These are phyloP conservation scores for Chaetomium sp. DNA, from an alignment of 2,329 filamentous ascomycete species.

Conservation along the genomic window DNA sequence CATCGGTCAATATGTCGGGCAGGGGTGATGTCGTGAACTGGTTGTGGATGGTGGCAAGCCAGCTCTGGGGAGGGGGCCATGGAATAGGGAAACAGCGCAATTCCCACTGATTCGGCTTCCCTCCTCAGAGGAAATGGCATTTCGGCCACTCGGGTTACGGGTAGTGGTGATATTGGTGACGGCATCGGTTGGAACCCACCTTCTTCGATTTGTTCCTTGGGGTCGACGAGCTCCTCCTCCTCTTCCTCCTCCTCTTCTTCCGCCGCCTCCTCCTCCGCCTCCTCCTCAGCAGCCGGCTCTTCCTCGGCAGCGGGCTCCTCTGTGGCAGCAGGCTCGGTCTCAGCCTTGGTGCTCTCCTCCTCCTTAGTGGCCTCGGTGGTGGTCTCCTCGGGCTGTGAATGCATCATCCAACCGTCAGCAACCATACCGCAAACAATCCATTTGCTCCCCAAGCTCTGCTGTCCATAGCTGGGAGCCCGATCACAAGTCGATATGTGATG, in stretches of 20 bases:
- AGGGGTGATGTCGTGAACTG: not conserved
- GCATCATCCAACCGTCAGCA: conserved; percentile 19
- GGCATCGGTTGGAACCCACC: conserved; percentile 54
- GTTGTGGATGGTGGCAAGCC: not conserved
- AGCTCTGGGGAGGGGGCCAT: not conserved
- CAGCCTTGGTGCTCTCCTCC: conserved; percentile 23
- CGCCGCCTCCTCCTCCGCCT: conserved; percentile 67
- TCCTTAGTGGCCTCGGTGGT: conserved; percentile 38
- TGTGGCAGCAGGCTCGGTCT: conserved; percentile 25
- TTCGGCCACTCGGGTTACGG: not conserved
- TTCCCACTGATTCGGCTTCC: conserved; percentile 6
- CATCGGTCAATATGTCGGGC: conserved; percentile 1
- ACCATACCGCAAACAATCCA: not conserved
- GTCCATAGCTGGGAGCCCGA: not conserved
- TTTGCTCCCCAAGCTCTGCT: not conserved
- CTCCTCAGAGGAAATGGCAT: conserved; percentile 17
- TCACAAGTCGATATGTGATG: not conserved
- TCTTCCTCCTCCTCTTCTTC: conserved; percentile 81
- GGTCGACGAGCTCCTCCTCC: conserved; percentile 79
- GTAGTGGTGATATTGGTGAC: not conserved
- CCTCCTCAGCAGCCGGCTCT: conserved; percentile 63
- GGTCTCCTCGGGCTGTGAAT: conserved; percentile 43
- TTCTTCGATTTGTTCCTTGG: conserved; percentile 87
- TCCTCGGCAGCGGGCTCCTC: conserved; percentile 56
- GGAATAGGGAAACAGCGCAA: not conserved